Evolutionary conservation across 2,329 filamentous ascomycete genomes (phyloP).

Genomic region (Alternaria ethzedia): DNA sequence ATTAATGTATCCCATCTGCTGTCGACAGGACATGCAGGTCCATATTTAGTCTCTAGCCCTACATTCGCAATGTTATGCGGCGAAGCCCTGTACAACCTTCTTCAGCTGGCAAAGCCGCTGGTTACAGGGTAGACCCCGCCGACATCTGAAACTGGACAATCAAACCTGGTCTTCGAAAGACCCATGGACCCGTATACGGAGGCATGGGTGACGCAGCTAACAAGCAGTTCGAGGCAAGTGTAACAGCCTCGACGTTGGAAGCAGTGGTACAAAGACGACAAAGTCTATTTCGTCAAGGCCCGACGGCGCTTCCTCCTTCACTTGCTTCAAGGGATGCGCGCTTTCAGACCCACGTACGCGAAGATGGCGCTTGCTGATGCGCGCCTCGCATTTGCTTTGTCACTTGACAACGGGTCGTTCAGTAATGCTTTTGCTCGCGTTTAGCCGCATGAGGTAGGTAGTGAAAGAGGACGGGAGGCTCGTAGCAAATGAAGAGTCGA

Average conservation of each 20-base stretch:
- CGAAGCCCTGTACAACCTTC: conserved; percentile 27
- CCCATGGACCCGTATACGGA: conserved; percentile 22
- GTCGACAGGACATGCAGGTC: conserved; percentile 5
- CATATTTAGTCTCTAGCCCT: conserved; percentile 23
- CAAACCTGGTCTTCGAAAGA: conserved; percentile 25
- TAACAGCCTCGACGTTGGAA: conserved; percentile 7
- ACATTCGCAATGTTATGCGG: conserved; percentile 33
- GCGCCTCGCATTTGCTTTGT: conserved; percentile 12
- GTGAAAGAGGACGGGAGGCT: conserved; percentile 6
- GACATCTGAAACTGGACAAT: conserved; percentile 33
- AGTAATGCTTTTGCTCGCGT: conserved; percentile 12
- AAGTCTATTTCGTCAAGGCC: conserved; percentile 7
- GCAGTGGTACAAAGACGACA: conserved; percentile 5
- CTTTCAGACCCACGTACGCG: conserved; percentile 1
- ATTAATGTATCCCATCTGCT: conserved; percentile 21
- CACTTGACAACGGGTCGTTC: conserved; percentile 2
- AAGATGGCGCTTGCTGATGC: conserved; percentile 16
- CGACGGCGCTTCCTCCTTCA: background rate
- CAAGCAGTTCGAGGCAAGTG: conserved; percentile 15
- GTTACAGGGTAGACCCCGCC: conserved; percentile 28
- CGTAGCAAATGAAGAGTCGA: conserved; percentile 13
- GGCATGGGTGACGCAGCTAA: conserved; percentile 30
- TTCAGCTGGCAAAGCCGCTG: conserved; percentile 18
- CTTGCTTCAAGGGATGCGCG: conserved; percentile 1
- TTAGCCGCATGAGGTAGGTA: conserved; percentile 14